Evolutionary conservation across 2,329 filamentous ascomycete species (phyloP).

Genomic region (Hypoxylon sp.): DNA sequence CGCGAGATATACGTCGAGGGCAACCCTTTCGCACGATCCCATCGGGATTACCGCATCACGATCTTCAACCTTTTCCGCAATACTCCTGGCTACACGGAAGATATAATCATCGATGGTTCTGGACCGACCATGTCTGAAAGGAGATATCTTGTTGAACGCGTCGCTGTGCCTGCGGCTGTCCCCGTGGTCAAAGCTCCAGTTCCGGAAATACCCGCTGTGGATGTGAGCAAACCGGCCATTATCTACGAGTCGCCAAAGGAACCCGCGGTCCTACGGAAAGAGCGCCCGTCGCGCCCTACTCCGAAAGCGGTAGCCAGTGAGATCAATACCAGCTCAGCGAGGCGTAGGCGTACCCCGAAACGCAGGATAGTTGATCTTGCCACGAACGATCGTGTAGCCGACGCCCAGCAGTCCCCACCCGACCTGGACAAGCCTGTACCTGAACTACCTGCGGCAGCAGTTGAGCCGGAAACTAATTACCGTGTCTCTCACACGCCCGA

Average conservation of each 20-base stretch:
- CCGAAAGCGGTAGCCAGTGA: constrained; percentile 69
- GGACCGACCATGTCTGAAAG: constrained; percentile 88
- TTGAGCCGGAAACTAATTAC: constrained; percentile 56
- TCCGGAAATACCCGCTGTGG: constrained; percentile 71
- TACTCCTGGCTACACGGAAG: constrained; percentile 89
- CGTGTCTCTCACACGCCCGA: constrained; percentile 61
- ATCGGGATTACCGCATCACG: constrained; percentile 84
- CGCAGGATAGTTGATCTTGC: constrained; percentile 75
- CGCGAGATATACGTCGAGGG: constrained; percentile 92
- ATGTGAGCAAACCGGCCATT: constrained; percentile 76
- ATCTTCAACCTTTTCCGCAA: constrained; percentile 97
- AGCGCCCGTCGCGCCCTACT: constrained; percentile 60
- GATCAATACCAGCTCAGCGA: constrained; percentile 68
- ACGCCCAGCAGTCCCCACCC: constrained; percentile 44
- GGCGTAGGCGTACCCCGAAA: constrained; percentile 71
- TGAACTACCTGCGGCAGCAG: constrained; percentile 39
- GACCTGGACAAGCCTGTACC: constrained; percentile 42
- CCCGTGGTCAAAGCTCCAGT: constrained; percentile 80
- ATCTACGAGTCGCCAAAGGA: constrained; percentile 66
- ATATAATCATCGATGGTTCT: constrained; percentile 87
- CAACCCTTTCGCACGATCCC: constrained; percentile 91
- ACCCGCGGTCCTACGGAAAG: constrained; percentile 69
- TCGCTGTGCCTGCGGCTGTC: constrained; percentile 78
- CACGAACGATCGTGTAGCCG: constrained; percentile 59
- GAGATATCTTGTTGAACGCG: constrained; percentile 85